These are phyloP conservation scores for Puccinia hordei DNA, from an alignment of 1,284 basidiomycete genomes.

Conservation along the genomic window DNA sequence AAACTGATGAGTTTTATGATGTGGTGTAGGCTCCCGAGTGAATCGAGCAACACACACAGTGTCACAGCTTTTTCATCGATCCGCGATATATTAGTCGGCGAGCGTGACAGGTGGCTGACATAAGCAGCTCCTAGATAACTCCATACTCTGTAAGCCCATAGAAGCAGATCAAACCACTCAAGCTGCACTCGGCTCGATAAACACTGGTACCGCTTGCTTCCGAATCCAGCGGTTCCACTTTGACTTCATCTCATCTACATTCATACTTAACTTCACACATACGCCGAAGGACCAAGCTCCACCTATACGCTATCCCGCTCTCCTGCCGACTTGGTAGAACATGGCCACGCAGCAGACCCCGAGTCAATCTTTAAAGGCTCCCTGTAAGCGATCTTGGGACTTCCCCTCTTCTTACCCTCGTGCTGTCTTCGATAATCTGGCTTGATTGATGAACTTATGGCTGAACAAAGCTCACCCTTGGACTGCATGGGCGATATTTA, in stretches of 20 bases:
- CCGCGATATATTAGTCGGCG: no score
- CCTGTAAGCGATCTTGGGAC: background rate
- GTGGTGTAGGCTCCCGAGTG: no score
- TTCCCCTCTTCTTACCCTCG: background rate
- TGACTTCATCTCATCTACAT: no score
- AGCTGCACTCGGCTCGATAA: background rate
- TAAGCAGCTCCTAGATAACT: background rate
- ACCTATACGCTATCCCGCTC: no score
- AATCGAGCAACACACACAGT: no score
- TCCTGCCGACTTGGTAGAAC: background rate
- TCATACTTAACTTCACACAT: no score
- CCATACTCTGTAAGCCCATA: background rate
- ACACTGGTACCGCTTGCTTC: background rate
- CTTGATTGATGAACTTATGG: constrained; percentile 3
- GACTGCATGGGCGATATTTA: background rate
- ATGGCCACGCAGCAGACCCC: background rate
- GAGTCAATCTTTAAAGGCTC: background rate
- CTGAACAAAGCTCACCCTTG: background rate
- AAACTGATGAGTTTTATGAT: no score
- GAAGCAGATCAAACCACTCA: background rate
- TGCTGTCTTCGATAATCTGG: no score
- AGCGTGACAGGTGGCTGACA: no score
- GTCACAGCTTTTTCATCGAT: no score
- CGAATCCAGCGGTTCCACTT: no score
- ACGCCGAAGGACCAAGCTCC: no score